Conservation (phyloP, 1,139 yeast genomes). For the Pichia sp. region DNA sequence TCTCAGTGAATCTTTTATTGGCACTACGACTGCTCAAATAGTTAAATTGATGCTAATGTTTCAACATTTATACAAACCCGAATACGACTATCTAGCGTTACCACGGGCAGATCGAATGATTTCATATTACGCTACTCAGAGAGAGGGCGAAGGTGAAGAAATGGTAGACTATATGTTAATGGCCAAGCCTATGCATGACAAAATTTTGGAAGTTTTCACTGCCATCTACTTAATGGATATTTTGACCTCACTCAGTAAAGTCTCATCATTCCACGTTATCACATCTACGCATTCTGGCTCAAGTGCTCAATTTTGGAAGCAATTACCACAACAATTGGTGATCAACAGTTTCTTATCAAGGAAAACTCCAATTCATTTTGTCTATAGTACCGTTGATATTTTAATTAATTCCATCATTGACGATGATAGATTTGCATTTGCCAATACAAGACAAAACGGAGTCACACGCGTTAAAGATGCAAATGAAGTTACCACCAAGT, state of each 20-base stretch:
- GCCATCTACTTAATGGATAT: constrained; percentile 48
- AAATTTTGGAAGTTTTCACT: constrained; percentile 42
- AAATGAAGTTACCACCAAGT: constrained; percentile 19
- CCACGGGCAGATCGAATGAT: constrained; percentile 8
- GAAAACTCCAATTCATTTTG: constrained; percentile 23
- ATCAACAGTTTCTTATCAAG: constrained; percentile 21
- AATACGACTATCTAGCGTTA: constrained; percentile 18
- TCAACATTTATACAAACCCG: constrained; percentile 22
- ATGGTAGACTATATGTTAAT: constrained; percentile 21
- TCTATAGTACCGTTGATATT: constrained; percentile 34
- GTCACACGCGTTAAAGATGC: constrained; percentile 5
- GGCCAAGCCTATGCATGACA: constrained; percentile 35
- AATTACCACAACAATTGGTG: constrained; percentile 21
- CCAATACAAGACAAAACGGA: constrained; percentile 12
- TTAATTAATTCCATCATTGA: constrained; percentile 34
- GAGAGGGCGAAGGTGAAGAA: constrained; percentile 10
- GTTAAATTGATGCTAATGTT: constrained; percentile 16
- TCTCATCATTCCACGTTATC: constrained; percentile 17
- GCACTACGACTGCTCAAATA: constrained; percentile 16
- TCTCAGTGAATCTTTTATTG: constrained; percentile 30
- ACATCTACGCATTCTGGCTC: constrained; percentile 7
- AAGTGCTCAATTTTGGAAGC: constrained; percentile 18
- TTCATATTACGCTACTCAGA: constrained; percentile 2
- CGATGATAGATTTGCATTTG: constrained; percentile 24
- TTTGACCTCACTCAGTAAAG: constrained; percentile 35